These are phyloP conservation scores for Phialophora verrucosa DNA, from an alignment of 2,329 filamentous ascomycete genomes.

Conservation along the genomic window DNA sequence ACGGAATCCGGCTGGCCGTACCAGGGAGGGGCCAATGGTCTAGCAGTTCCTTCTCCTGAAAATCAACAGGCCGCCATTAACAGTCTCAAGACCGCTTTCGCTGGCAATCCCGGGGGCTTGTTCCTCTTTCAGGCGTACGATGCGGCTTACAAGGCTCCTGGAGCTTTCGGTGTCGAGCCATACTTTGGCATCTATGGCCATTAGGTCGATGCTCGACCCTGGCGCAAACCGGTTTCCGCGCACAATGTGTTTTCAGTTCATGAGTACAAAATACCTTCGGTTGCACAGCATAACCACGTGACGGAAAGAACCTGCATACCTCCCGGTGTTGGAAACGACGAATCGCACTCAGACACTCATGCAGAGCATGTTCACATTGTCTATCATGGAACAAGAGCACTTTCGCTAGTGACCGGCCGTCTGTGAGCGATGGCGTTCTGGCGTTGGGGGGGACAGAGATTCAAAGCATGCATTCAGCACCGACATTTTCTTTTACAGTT, in stretches of 20 bases:
- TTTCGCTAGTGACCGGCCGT: slow-evolving; percentile 4
- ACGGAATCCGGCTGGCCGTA: slow-evolving; percentile 87
- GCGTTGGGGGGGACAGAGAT: neutral
- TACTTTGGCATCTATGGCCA: slow-evolving; percentile 67
- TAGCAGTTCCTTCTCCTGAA: slow-evolving; percentile 69
- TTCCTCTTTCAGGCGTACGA: slow-evolving; percentile 82
- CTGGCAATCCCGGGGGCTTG: slow-evolving; percentile 56
- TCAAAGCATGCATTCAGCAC: neutral
- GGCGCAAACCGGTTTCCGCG: neutral
- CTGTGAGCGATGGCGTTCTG: slow-evolving; percentile 29
- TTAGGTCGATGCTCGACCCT: slow-evolving; percentile 11
- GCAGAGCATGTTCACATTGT: neutral
- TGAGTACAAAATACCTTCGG: slow-evolving; percentile 5
- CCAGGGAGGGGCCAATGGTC: slow-evolving; percentile 67
- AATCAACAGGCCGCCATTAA: slow-evolving; percentile 71
- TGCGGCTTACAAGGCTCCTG: slow-evolving; percentile 76
- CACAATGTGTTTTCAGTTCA: neutral
- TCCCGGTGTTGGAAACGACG: slow-evolving; percentile 1
- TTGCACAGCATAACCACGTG: slow-evolving; percentile 9
- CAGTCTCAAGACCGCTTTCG: slow-evolving; percentile 67
- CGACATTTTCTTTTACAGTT: slow-evolving; percentile 4
- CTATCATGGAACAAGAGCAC: neutral
- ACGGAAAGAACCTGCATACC: neutral
- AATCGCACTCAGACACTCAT: neutral
- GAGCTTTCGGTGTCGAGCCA: slow-evolving; percentile 73